Conservation (phyloP, 2,329 filamentous ascomycete species). For the Hansfordia pulvinata region DNA sequence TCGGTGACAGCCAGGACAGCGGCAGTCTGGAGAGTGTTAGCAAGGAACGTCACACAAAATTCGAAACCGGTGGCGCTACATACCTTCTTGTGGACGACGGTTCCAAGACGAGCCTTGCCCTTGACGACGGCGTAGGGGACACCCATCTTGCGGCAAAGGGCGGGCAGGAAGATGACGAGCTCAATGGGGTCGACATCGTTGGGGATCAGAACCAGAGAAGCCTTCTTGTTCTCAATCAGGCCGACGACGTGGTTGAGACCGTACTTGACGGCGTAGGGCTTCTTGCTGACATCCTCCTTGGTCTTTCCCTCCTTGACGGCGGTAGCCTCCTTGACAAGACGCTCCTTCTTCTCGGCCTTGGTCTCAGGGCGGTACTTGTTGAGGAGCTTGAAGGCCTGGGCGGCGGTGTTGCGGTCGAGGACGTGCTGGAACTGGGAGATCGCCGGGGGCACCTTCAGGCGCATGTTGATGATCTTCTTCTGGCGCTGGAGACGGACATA, state of each 20-base stretch:
- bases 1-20: slow-evolving; percentile 93
- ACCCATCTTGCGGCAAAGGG: slow-evolving; percentile 99
- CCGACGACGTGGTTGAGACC: slow-evolving; percentile 99
- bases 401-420: slow-evolving; percentile 91
- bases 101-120: slow-evolving; percentile 98
- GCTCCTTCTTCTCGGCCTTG: slow-evolving; percentile 99
- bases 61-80: slow-evolving; percentile 7
- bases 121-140: slow-evolving; percentile 98
- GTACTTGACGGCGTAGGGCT: slow-evolving; percentile 99
- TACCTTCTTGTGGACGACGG: slow-evolving; percentile 99
- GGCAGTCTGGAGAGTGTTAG: slow-evolving; percentile 61
- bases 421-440: slow-evolving; percentile 97
- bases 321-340: slow-evolving; percentile 93
- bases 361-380: slow-evolving; percentile 99
- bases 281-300: slow-evolving; percentile 99
- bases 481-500: slow-evolving; percentile 96
- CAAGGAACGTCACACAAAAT: slow-evolving; percentile 6
- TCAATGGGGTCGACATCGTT: slow-evolving; percentile 99
- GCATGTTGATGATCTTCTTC: slow-evolving; percentile 92
- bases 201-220: slow-evolving; percentile 90
- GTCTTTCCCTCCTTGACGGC: slow-evolving; percentile 98
- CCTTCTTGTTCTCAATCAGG: slow-evolving; percentile 99
- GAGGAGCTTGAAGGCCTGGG: slow-evolving; percentile 96
- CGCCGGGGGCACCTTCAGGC: slow-evolving; percentile 94
- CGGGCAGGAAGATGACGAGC: slow-evolving; percentile 96